These are phyloP conservation scores for Penicillium samsonianum DNA, from an alignment of 495 filamentous ascomycete genomes.

Conservation along the genomic window DNA sequence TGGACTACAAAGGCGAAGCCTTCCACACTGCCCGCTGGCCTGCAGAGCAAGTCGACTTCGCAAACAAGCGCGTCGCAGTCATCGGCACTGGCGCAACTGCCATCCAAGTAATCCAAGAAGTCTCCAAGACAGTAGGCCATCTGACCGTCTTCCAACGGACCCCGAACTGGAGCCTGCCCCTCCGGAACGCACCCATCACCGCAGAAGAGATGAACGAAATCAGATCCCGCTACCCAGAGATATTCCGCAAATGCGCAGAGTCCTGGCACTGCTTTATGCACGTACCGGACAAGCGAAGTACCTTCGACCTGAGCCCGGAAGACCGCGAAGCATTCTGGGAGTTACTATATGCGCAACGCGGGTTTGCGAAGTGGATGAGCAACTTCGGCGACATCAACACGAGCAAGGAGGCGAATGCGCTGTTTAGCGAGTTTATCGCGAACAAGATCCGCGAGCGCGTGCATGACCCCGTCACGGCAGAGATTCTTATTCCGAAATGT, in stretches of 20 bases:
- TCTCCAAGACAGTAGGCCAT: conserved; percentile 31
- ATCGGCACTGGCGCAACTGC: conserved; percentile 50
- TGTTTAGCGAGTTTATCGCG: conserved; percentile 35
- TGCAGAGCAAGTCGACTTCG: conserved; percentile 25
- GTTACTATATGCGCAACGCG: conserved; percentile 40
- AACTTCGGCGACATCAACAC: conserved; percentile 31
- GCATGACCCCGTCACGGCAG: conserved; percentile 45
- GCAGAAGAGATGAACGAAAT: conserved; percentile 44
- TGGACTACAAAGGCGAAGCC: conserved; percentile 17
- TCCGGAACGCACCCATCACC: conserved; percentile 47
- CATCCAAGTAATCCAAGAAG: conserved; percentile 38
- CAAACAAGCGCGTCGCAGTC: conserved; percentile 47
- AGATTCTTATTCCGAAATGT: conserved; percentile 52
- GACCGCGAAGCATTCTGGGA: conserved; percentile 39
- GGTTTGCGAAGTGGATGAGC: conserved; percentile 35
- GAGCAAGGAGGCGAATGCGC: conserved; percentile 26
- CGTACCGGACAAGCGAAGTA: conserved; percentile 39
- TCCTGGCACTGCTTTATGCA: conserved; percentile 25
- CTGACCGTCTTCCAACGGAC: conserved; percentile 50
- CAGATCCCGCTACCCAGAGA: conserved; percentile 42
- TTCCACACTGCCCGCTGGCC: conserved; percentile 30
- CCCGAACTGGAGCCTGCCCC: conserved; percentile 51
- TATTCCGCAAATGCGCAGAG: conserved; percentile 37
- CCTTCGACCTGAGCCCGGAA: conserved; percentile 46
- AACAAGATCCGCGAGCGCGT: conserved; percentile 45